Evolutionary conservation across 495 filamentous ascomycete species (phyloP).

Genomic region (Aspergillus avenaceus): DNA sequence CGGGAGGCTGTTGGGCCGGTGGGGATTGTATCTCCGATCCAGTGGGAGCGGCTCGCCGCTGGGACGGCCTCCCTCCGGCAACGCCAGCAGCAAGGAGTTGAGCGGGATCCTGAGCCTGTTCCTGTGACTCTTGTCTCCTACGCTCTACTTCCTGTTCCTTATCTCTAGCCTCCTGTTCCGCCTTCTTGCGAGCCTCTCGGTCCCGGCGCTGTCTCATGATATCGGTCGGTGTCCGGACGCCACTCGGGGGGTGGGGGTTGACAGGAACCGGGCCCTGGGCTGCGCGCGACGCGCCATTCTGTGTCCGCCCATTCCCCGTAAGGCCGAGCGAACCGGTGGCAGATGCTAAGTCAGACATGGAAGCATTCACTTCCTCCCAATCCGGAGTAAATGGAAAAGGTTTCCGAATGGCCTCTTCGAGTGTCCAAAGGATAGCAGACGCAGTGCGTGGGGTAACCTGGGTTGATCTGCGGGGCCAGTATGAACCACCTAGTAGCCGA

Average conservation of each 20-base stretch:
- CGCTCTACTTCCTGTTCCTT: constrained; percentile 48
- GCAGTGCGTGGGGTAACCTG: constrained; percentile 61
- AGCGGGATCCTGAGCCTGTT: constrained; percentile 29
- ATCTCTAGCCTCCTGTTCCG: constrained; percentile 51
- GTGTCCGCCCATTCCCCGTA: constrained; percentile 39
- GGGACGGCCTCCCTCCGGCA: constrained; percentile 44
- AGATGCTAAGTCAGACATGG: constrained; percentile 81
- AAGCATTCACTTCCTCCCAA: constrained; percentile 83
- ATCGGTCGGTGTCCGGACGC: constrained; percentile 57
- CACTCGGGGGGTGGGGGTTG: constrained; percentile 38
- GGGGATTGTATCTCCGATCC: constrained; percentile 19
- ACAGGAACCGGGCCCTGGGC: constrained; percentile 45
- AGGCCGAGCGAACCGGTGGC: constrained; percentile 41
- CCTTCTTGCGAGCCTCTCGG: constrained; percentile 62
- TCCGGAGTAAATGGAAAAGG: constrained; percentile 84
- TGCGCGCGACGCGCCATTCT: constrained; percentile 46
- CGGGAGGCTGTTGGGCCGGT: constrained; percentile 8
- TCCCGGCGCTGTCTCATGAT: constrained; percentile 71
- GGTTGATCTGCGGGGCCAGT: constrained; percentile 52
- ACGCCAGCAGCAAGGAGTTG: constrained; percentile 54
- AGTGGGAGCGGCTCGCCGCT: constrained; percentile 33
- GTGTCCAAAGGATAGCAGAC: constrained; percentile 80
- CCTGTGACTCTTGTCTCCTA: constrained; percentile 51
- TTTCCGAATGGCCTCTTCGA: constrained; percentile 84
- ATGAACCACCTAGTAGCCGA: constrained; percentile 33